A percentile compares a stretch with the other conserved stretches of the same genome.
These are phyloP conservation scores for Passalora sequoiae DNA, from an alignment of 2,329 filamentous ascomycete species.

Conservation along the genomic window DNA sequence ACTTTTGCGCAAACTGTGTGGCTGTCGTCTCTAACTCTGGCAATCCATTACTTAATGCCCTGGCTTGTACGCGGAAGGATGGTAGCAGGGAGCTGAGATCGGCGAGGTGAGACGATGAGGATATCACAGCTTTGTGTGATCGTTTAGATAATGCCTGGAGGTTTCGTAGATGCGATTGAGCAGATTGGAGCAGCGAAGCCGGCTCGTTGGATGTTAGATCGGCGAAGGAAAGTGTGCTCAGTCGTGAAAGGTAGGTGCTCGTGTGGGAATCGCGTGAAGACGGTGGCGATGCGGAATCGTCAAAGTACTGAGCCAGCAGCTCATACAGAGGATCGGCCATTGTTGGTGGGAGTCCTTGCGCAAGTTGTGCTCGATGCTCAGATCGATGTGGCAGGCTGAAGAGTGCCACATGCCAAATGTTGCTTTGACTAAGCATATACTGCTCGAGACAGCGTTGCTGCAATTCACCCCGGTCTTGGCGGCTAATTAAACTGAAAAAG, in stretches of 20 bases:
- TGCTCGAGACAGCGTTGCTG: no score
- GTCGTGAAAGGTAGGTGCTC: constrained; percentile 66
- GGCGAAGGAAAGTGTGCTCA: constrained; percentile 70
- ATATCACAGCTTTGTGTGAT: constrained; percentile 78
- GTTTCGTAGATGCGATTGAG: constrained; percentile 74
- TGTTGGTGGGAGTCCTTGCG: neutral
- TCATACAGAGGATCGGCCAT: constrained; percentile 64
- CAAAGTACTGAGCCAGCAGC: constrained; percentile 60
- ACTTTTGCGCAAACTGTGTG: constrained; percentile 74
- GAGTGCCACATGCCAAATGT: no score
- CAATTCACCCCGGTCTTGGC: no score
- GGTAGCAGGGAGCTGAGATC: constrained; percentile 69
- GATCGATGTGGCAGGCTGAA: no score
- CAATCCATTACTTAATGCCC: constrained; percentile 64
- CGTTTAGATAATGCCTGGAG: constrained; percentile 85
- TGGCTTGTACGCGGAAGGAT: constrained; percentile 58
- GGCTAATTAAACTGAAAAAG: no score
- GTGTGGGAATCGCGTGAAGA: constrained; percentile 49
- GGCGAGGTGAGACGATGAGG: constrained; percentile 72
- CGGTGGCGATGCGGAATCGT: constrained; percentile 37
- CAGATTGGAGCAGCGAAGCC: constrained; percentile 70
- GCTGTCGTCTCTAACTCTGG: constrained; percentile 75
- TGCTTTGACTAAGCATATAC: no score
- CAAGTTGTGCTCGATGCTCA: no score
- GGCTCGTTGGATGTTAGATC: constrained; percentile 71